Percentiles rank a stretch among this genome's conserved stretches.
Evolutionary conservation across 2,329 filamentous ascomycete species (phyloP).

Genomic region (Aschersonia sp.): DNA sequence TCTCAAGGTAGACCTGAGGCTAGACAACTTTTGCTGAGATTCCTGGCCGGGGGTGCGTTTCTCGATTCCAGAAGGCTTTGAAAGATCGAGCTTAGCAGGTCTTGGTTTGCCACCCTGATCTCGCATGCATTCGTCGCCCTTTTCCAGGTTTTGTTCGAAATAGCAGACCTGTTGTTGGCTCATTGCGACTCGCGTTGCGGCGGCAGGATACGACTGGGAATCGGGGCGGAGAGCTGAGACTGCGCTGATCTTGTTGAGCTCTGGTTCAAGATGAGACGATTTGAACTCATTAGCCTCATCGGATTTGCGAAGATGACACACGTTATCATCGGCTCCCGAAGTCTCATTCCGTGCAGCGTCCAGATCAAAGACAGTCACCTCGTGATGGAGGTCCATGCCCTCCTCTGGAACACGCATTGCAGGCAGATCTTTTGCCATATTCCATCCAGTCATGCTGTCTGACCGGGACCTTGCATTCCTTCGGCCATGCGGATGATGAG

Average conservation of each 20-base stretch:
- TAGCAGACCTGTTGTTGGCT: constrained; percentile 11
- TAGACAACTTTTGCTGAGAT: constrained; percentile 16
- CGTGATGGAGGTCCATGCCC: no score
- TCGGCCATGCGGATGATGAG: constrained; percentile 5
- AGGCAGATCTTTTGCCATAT: constrained; percentile 16
- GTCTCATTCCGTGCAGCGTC: no score
- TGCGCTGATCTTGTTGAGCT: no score
- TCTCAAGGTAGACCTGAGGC: constrained; percentile 17
- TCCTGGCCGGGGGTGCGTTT: constrained; percentile 18
- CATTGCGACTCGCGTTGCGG: no score
- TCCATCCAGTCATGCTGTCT: constrained; percentile 19
- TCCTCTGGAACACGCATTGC: background rate
- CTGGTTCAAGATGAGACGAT: no score
- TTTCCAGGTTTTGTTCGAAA: constrained; percentile 30
- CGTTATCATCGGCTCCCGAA: no score
- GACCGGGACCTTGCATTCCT: constrained; percentile 11
- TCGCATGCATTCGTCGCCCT: constrained; percentile 43
- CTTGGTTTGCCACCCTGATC: constrained; percentile 43
- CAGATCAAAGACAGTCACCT: no score
- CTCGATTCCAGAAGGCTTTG: constrained; percentile 32
- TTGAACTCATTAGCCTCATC: no score
- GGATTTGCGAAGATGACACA: no score
- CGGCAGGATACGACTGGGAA: no score
- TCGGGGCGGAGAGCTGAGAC: no score
- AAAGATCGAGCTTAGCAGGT: constrained; percentile 38